These are phyloP conservation scores for Apiospora malaysiana DNA, from an alignment of 2,329 filamentous ascomycete species.

Conservation along the genomic window DNA sequence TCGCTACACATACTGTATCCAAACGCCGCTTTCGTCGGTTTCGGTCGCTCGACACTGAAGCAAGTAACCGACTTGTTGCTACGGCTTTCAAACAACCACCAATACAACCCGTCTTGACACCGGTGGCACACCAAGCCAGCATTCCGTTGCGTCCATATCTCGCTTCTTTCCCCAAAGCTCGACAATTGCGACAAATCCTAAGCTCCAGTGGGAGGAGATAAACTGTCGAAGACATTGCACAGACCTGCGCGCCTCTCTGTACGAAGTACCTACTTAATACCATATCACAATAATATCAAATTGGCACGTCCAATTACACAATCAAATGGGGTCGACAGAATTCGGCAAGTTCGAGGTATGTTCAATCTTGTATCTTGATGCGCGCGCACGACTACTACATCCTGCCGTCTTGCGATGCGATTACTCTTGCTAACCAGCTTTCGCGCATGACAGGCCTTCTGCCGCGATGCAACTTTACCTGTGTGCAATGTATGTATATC, in stretches of 20 bases:
- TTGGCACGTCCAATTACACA: background rate
- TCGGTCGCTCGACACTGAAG: slow-evolving; percentile 8
- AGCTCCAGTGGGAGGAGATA: slow-evolving; percentile 9
- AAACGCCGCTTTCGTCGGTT: slow-evolving; percentile 14
- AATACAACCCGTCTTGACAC: background rate
- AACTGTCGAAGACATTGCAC: slow-evolving; percentile 11
- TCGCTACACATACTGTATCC: slow-evolving; percentile 8
- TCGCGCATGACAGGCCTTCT: slow-evolving; percentile 68
- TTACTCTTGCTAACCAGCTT: slow-evolving; percentile 29
- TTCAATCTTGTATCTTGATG: slow-evolving; percentile 18
- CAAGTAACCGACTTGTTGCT: background rate
- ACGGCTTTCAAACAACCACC: background rate
- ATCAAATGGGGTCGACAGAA: slow-evolving; percentile 62
- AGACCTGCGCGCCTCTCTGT: slow-evolving; percentile 18
- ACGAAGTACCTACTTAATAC: slow-evolving; percentile 12
- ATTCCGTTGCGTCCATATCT: background rate
- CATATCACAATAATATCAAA: background rate
- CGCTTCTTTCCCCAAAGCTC: background rate
- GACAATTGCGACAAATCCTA: slow-evolving; percentile 18
- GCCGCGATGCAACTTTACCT: slow-evolving; percentile 81
- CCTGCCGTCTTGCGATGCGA: background rate
- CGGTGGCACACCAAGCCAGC: background rate
- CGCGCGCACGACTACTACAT: background rate
- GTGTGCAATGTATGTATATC: slow-evolving; percentile 81
- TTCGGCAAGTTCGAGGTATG: slow-evolving; percentile 67